Conservation (phyloP, 129 eudicot genomes). For the Kitagawia praeruptora region DNA sequence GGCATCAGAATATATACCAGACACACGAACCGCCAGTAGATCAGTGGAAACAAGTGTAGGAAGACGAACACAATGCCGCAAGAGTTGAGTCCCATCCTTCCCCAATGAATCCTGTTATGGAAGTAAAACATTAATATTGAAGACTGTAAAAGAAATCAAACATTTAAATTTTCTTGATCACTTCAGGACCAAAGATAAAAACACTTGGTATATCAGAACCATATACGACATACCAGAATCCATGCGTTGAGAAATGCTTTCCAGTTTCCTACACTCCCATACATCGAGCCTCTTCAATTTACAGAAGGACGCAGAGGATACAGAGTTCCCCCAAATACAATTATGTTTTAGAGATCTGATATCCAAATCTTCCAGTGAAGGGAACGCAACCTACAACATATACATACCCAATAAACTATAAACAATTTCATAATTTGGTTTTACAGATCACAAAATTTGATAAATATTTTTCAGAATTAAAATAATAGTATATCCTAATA, state of each 20-base stretch:
- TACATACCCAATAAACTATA: background rate
- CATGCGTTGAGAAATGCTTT: constrained; percentile 69
- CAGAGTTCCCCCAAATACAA: background rate
- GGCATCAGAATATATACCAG: constrained; percentile 46
- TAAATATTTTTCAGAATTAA: too few species aligned
- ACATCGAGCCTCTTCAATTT: background rate
- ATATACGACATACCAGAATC: constrained; percentile 82
- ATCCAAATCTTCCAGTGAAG: background rate
- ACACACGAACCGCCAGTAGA: constrained; percentile 80
- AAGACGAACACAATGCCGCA: constrained; percentile 98
- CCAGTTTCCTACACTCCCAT: background rate
- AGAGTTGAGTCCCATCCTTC: constrained; percentile 90
- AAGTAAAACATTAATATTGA: background rate
- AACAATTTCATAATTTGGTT: too few species aligned
- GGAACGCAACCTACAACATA: background rate
- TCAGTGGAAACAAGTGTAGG: constrained; percentile 94
- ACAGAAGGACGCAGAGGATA: background rate
- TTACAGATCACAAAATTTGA: too few species aligned
- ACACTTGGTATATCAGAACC: constrained; percentile 1
- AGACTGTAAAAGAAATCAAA: background rate
- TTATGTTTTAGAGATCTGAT: background rate
- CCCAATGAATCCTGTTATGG: constrained; percentile 93
- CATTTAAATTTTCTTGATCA: background rate
- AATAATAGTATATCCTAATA: too few species aligned
- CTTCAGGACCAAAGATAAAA: background rate